Evolutionary conservation across 192 early-diverging fungal genomes (phyloP), one percentile per base, ranked within the genome.

Genomic region (Backusella westeae): DNA sequence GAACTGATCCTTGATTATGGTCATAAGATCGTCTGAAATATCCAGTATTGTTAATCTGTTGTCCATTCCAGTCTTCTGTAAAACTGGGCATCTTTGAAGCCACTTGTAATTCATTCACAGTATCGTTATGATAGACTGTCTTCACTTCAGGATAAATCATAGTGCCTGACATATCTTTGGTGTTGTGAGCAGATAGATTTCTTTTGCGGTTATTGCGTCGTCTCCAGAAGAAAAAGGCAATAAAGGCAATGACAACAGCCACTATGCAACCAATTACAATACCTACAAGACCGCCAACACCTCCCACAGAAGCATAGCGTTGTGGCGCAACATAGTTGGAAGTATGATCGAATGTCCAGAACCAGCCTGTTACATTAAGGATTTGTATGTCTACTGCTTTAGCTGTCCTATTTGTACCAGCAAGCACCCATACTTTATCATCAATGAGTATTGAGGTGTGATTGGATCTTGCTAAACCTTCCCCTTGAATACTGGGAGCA

Each of bases 341-440:
- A 21, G 14, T n/a, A n/a, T 32, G 36, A 19, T 74, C 35, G 26
- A 12, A 63, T 32, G 65, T 67, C 73, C 73, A 74, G 15, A 34
- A 34, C 73, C 56, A 66, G 14, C 21, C 14, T 19, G 39, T 49
- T 26, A 74, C 49, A 14, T 74, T 53, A n/a, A 74, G 73, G 34
- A 74, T 67, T 44, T 67, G 73, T 10, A 74, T 74, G n/a, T 74
- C 73, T 17, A 74, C 73, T 23, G 65, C 59, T 38, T 74, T 74
- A 10, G 52, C 14, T 19, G 73, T 39, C 4, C 3, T 34, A 44
- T 74, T 74, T 35, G 73, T 65, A 38, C 73, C 73, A 39, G 73
- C 73, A 42, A 74, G 39, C 6, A 74, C 65, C 29, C 52, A 67
- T 21, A 74, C 35, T 15, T 35, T 49, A 41, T 19, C 26, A 15